These are phyloP conservation scores for Chaetomium olivaceum DNA, from an alignment of 2,329 filamentous ascomycete species.

Conservation along the genomic window DNA sequence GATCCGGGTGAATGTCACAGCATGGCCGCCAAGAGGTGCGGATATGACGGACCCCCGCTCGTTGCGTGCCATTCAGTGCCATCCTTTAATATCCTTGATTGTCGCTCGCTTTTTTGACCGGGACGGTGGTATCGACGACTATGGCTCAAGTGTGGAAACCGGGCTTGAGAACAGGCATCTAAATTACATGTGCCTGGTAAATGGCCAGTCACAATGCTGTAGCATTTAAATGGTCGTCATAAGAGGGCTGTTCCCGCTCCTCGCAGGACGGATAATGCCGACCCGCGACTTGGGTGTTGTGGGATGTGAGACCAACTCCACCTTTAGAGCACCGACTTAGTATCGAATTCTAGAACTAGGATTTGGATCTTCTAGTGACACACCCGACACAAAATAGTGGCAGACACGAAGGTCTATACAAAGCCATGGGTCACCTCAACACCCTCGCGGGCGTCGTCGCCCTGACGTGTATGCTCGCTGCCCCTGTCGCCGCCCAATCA, in stretches of 20 bases:
- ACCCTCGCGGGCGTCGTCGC: conserved; percentile 8
- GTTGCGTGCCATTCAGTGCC: neutral
- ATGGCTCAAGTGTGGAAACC: neutral
- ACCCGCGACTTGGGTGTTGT: neutral
- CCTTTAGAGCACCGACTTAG: neutral
- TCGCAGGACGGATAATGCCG: conserved; percentile 1
- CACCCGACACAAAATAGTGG: neutral
- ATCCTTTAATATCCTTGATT: conserved; percentile 1
- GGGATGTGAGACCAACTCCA: neutral
- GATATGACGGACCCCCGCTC: conserved; percentile 14
- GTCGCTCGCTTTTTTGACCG: neutral
- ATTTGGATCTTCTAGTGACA: too few relatives aligned
- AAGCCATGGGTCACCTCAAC: conserved; percentile 12
- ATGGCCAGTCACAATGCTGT: neutral
- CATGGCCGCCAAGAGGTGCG: conserved; percentile 12
- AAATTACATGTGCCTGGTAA: neutral
- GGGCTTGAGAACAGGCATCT: neutral
- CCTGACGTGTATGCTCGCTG: conserved; percentile 15
- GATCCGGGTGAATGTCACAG: conserved; percentile 17
- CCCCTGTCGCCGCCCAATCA: conserved; percentile 16
- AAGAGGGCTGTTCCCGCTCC: conserved; percentile 1
- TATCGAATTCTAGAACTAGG: neutral
- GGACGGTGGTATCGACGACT: neutral
- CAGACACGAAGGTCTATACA: neutral
- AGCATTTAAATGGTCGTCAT: neutral